Evolutionary conservation across 2,329 filamentous ascomycete species (phyloP), one percentile per base, ranked within the genome.

Genomic region (Colletotrichum coccodes): DNA sequence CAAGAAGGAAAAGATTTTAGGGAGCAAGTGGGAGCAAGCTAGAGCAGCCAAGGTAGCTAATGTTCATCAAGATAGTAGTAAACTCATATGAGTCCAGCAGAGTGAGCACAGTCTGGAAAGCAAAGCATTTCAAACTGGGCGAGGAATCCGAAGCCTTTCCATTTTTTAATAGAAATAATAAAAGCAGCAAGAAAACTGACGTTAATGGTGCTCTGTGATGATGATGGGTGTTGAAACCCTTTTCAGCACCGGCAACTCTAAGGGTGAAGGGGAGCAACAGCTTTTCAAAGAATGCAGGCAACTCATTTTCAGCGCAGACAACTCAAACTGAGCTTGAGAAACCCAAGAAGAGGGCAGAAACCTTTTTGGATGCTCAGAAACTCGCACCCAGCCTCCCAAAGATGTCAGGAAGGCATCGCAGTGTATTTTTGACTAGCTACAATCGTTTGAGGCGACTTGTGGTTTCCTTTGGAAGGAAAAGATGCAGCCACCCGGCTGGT

Each of bases 321-420:
- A 46, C 7, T 42, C 53, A 16, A n/a, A 4, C 4, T 42, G 16
- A 32, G 53, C 6, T 9, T 14, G 30, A 1, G 6, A 32, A 32
- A 44, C 14, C 47, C 14, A 4, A 12, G 16, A 34, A 46, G 4
- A 58, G n/a, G 9, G 4, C 28, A 11, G 28, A 0, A 4, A 52
- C 7, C 28, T 26, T 2, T n/a, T 5, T 6, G 14, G 8, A 6
- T 6, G 3, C 12, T 18, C 4, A 6, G 12, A 16, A 44, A 3
- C 6, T 16, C 14, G 1, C 6, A 4, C 14, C 0, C 0, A 52
- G 7, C 18, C 1, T 16, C 1, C 16, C 6, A 12, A 23, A 34
- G 11, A 3, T 14, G n/a, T 4, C 18, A 11, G 3, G 7, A 16
- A 9, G 3, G n/a, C n/a, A n/a, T 7, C 5, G 49, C 1, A 21